Conservation (phyloP, 257 asterid species). For the Capsicum pubescens region DNA sequence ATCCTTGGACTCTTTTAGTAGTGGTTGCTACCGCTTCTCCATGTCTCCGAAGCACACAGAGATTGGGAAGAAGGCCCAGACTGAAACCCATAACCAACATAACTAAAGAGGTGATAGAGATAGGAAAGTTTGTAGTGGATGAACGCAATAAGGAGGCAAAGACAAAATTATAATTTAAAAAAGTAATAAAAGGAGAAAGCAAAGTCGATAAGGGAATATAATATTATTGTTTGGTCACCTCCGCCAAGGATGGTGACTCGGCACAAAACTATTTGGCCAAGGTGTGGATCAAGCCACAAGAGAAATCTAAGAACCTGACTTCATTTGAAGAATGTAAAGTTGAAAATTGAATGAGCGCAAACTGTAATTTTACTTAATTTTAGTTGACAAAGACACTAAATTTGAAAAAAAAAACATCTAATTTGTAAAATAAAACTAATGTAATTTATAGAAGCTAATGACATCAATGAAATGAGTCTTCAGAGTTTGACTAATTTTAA, state of each 20-base stretch:
- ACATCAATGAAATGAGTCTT: not conserved
- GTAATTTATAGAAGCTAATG: not conserved
- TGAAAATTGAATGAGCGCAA: rapidly evolving
- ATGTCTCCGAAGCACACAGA: not conserved
- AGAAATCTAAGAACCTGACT: not conserved
- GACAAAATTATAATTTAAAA: not conserved
- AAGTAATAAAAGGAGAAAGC: not conserved
- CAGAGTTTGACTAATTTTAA: no score
- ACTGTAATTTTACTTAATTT: not conserved
- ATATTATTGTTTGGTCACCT: not conserved
- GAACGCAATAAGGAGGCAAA: not conserved
- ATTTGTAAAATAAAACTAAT: not conserved
- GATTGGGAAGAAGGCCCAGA: not conserved
- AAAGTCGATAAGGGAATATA: not conserved
- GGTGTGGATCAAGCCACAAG: not conserved
- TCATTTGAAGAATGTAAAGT: not conserved
- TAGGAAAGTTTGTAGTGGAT: not conserved
- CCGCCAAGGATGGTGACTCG: not conserved
- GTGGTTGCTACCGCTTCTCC: not conserved
- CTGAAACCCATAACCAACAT: not conserved
- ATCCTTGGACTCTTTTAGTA: not conserved
- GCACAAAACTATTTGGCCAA: no score
- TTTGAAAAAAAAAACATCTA: no score
- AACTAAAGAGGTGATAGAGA: not conserved
- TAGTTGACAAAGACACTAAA: not conserved